A percentile compares a stretch with the other conserved stretches of the same genome.
Evolutionary conservation across 2,329 filamentous ascomycete genomes (phyloP).

Genomic region (Talaromyces sp.): DNA sequence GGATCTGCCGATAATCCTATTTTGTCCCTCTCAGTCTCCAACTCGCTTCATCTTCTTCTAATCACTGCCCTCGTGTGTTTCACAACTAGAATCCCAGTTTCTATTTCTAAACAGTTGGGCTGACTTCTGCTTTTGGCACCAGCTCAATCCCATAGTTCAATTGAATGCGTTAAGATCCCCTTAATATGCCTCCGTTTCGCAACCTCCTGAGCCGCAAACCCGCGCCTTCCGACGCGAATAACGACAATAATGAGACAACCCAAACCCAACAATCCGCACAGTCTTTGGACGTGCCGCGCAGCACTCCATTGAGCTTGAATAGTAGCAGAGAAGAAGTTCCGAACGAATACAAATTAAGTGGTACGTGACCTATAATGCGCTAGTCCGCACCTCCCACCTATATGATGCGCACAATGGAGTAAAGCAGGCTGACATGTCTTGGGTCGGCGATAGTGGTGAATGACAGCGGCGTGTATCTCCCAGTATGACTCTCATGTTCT

Average conservation of each 20-base stretch:
- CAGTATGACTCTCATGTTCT: slow-evolving; percentile 56
- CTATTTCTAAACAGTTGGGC: neutral
- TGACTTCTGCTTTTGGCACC: neutral
- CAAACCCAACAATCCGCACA: slow-evolving; percentile 42
- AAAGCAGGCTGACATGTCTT: slow-evolving; percentile 14
- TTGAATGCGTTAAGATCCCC: neutral
- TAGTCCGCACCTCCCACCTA: neutral
- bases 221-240: slow-evolving; percentile 38
- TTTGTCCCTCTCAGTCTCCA: neutral
- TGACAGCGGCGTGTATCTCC: slow-evolving; percentile 90
- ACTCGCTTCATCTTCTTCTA: neutral
- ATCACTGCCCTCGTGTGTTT: neutral
- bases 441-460: slow-evolving; percentile 71
- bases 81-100: neutral
- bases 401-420: neutral
- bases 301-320: slow-evolving; percentile 55
- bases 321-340: slow-evolving; percentile 64
- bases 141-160: neutral
- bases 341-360: slow-evolving; percentile 76
- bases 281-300: slow-evolving; percentile 41
- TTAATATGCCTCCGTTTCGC: slow-evolving; percentile 64
- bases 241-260: slow-evolving; percentile 53
- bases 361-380: slow-evolving; percentile 44
- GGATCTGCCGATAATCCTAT: slow-evolving; percentile 6
- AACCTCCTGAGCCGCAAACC: slow-evolving; percentile 67